Percentiles rank a stretch among this genome's conserved stretches.
Conservation (phyloP, 768 basidiomycete genomes). For the Serendipita sp. region DNA sequence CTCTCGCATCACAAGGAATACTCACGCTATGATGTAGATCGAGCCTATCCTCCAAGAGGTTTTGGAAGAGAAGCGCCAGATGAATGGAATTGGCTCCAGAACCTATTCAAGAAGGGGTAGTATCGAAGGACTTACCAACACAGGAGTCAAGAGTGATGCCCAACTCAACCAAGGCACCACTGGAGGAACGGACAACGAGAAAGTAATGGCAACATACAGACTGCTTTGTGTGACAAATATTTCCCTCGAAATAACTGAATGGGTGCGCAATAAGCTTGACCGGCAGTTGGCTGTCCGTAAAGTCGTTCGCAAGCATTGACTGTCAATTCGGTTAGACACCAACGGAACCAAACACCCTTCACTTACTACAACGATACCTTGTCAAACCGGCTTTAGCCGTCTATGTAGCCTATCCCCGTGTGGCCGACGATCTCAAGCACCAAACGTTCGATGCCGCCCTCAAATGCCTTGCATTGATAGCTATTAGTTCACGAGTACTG, state of each 20-base stretch:
- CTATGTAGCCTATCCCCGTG: neutral
- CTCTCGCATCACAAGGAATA: too few relatives aligned
- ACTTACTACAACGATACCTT: neutral
- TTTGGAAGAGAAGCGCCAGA: neutral
- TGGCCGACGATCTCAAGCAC: neutral
- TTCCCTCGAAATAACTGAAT: neutral
- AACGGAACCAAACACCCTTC: neutral
- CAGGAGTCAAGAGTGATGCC: too few relatives aligned
- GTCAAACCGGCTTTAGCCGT: neutral
- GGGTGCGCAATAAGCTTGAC: neutral
- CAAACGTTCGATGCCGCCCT: neutral
- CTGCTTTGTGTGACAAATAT: neutral
- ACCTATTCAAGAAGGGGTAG: too few relatives aligned
- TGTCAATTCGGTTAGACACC: neutral
- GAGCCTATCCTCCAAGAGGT: neutral
- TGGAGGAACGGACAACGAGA: neutral
- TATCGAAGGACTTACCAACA: too few relatives aligned
- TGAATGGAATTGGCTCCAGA: too few relatives aligned
- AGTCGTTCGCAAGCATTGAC: too few relatives aligned
- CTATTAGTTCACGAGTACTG: neutral
- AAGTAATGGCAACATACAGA: neutral
- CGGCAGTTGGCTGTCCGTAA: too few relatives aligned
- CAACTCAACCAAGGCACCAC: too few relatives aligned
- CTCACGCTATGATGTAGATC: too few relatives aligned
- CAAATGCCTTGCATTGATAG: neutral